Percentiles rank a stretch among this genome's conserved stretches.
Evolutionary conservation across 805 yeast genomes (phyloP).

Genomic region (Metschnikowia henanensis): DNA sequence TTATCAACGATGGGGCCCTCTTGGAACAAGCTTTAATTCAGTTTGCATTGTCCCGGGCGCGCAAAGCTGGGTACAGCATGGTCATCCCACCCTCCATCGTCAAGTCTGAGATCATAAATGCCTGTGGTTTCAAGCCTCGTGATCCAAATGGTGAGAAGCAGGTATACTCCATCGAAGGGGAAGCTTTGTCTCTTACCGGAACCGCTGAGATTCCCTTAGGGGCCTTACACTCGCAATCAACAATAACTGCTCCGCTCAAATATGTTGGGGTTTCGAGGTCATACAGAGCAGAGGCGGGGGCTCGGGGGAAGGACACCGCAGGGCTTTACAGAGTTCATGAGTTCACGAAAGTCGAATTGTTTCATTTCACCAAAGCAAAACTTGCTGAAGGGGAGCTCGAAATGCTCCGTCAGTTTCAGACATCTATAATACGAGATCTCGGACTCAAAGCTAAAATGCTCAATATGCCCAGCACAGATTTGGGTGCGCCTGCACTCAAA

Average conservation of each 20-base stretch:
- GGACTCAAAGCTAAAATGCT: constrained; percentile 82
- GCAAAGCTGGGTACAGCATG: constrained; percentile 64
- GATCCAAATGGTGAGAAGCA: constrained; percentile 87
- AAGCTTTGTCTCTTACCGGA: constrained; percentile 72
- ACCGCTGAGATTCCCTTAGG: constrained; percentile 97
- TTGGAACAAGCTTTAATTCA: constrained; percentile 89
- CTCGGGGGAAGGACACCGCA: constrained; percentile 88
- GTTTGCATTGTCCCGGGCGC: constrained; percentile 68
- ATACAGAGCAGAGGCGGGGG: constrained; percentile 96
- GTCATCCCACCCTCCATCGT: constrained; percentile 87
- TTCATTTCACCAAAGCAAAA: constrained; percentile 61
- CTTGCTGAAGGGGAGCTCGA: constrained; percentile 55
- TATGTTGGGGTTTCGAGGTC: constrained; percentile 83
- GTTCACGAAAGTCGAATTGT: constrained; percentile 91
- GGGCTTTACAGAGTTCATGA: constrained; percentile 96
- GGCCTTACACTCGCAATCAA: constrained; percentile 61
- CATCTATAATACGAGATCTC: constrained; percentile 56
- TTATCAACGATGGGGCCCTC: constrained; percentile 80
- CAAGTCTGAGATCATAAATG: constrained; percentile 69
- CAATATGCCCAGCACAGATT: constrained; percentile 85
- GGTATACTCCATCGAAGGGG: constrained; percentile 62
- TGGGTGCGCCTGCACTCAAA: constrained; percentile 91
- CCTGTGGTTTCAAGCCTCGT: constrained; percentile 95
- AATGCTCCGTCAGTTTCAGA: constrained; percentile 62
- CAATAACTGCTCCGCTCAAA: constrained; percentile 50